Conservation (phyloP, 441 rosid species). For the Populus trichocarpa region DNA sequence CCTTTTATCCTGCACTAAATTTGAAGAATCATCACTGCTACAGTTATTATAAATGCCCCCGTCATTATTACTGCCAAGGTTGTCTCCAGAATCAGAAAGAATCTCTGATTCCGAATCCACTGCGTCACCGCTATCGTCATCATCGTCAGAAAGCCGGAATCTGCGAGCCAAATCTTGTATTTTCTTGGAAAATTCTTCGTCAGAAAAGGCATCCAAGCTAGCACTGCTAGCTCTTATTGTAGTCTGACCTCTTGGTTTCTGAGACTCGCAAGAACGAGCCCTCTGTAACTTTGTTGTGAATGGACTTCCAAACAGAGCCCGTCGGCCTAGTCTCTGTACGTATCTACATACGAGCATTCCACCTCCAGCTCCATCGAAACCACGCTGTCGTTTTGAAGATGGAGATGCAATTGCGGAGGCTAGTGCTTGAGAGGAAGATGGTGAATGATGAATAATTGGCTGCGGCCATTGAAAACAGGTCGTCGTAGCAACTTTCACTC, state of each 20-base stretch:
- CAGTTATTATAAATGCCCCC: conserved; percentile 4
- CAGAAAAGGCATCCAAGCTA: conserved; percentile 49
- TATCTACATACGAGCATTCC: conserved; percentile 31
- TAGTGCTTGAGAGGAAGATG: conserved; percentile 56
- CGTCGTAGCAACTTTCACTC: conserved; percentile 47
- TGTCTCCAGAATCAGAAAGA: conserved; percentile 18
- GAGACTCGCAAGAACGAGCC: conserved; percentile 36
- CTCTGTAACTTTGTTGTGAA: conserved; percentile 30
- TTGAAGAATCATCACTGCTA: neutral
- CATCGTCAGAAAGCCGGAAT: conserved; percentile 46
- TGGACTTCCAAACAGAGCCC: conserved; percentile 41
- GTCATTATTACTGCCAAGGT: neutral
- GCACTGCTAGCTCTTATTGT: conserved; percentile 48
- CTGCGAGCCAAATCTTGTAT: conserved; percentile 52
- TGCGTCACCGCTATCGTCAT: neutral
- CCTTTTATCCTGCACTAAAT: neutral
- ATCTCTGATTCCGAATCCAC: conserved; percentile 16
- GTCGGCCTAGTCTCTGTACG: conserved; percentile 37
- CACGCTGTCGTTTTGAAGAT: conserved; percentile 25
- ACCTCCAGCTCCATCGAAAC: conserved; percentile 16
- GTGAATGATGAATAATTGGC: conserved; percentile 39
- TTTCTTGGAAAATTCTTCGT: conserved; percentile 63
- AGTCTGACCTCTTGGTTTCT: conserved; percentile 26
- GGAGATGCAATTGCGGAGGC: conserved; percentile 53
- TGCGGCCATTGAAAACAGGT: conserved; percentile 62